Evolutionary conservation across 768 basidiomycete species (phyloP).

Genomic region (Mycena vitilis): DNA sequence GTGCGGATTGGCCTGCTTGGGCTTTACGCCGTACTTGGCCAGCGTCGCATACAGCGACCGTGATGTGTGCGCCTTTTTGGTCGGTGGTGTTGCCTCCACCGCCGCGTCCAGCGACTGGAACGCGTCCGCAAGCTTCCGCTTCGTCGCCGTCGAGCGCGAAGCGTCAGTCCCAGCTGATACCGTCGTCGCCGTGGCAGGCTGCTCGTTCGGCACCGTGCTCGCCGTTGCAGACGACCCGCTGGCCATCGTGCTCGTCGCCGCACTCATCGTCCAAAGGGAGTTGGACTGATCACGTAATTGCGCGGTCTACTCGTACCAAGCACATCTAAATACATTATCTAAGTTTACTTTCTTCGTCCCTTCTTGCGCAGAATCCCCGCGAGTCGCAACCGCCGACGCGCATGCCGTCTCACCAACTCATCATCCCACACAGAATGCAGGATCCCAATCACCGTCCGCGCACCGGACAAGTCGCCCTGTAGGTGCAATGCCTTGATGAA

Average conservation of each 20-base stretch:
- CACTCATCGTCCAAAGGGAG: conserved; percentile 31
- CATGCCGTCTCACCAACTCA: conserved; percentile 47
- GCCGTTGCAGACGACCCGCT: too few species aligned
- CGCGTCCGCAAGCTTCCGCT: conserved; percentile 88
- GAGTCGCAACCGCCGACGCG: conserved; percentile 45
- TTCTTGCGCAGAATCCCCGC: conserved; percentile 40
- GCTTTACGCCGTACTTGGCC: conserved; percentile 79
- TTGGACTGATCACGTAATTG: too few species aligned
- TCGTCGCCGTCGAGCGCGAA: conserved; percentile 55
- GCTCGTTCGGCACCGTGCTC: neutral
- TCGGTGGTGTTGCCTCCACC: conserved; percentile 60
- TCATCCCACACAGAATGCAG: conserved; percentile 57
- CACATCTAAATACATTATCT: neutral
- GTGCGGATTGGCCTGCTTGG: conserved; percentile 55
- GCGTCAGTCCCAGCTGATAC: neutral
- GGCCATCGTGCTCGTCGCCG: too few species aligned
- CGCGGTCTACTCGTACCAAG: too few species aligned
- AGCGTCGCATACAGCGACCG: conserved; percentile 82
- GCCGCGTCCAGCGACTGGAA: conserved; percentile 78
- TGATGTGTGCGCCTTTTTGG: conserved; percentile 58
- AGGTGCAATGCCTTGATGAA: conserved; percentile 74
- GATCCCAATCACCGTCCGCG: conserved; percentile 64
- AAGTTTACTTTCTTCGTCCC: neutral
- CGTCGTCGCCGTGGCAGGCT: neutral
- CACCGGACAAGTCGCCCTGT: conserved; percentile 65